phyloP scores from a whole-genome alignment of 2,329 filamentous ascomycete genomes.

The Fusarium sp. region DNA sequence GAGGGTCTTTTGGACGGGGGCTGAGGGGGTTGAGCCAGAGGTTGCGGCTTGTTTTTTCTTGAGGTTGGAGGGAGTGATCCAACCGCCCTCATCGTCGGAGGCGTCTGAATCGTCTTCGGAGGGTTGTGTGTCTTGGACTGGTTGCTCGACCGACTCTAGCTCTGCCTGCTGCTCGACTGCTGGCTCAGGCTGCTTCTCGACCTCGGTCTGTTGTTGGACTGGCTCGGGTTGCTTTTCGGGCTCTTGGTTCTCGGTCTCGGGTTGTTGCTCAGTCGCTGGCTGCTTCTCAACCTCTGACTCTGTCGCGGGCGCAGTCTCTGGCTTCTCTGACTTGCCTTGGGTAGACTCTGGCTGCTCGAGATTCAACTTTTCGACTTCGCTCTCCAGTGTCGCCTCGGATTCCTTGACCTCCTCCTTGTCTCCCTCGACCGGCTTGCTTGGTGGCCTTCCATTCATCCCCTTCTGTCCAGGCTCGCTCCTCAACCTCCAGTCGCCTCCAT shows the following conservation, averaged over 20 bases:
- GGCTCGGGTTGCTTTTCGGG: not conserved
- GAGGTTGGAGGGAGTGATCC: slow-evolving; percentile 95
- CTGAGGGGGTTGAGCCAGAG: slow-evolving; percentile 56
- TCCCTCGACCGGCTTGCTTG: slow-evolving; percentile 46
- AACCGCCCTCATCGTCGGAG: slow-evolving; percentile 73
- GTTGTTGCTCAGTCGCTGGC: not conserved
- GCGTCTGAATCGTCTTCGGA: slow-evolving; percentile 55
- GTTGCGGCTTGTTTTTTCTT: slow-evolving; percentile 83
- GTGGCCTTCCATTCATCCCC: slow-evolving; percentile 75
- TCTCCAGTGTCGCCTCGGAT: slow-evolving; percentile 10
- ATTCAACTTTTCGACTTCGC: slow-evolving; percentile 21
- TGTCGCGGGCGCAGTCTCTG: slow-evolving; percentile 10
- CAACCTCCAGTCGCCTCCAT: slow-evolving; percentile 89
- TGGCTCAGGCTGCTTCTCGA: not conserved
- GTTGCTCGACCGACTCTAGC: not conserved
- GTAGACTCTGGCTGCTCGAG: slow-evolving; percentile 18
- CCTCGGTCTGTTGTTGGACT: not conserved
- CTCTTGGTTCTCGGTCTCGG: not conserved
- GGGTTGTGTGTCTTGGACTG: not conserved
- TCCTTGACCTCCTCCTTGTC: slow-evolving; percentile 3
- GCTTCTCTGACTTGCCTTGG: slow-evolving; percentile 12
- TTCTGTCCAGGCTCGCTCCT: slow-evolving; percentile 84
- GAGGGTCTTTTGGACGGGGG: slow-evolving; percentile 71
- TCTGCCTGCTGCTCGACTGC: not conserved
- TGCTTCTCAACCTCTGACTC: not conserved